Evolutionary conservation across 2,329 filamentous ascomycete genomes (phyloP), one percentile per base, ranked within the genome.

Genomic region (Fusarium longipes): DNA sequence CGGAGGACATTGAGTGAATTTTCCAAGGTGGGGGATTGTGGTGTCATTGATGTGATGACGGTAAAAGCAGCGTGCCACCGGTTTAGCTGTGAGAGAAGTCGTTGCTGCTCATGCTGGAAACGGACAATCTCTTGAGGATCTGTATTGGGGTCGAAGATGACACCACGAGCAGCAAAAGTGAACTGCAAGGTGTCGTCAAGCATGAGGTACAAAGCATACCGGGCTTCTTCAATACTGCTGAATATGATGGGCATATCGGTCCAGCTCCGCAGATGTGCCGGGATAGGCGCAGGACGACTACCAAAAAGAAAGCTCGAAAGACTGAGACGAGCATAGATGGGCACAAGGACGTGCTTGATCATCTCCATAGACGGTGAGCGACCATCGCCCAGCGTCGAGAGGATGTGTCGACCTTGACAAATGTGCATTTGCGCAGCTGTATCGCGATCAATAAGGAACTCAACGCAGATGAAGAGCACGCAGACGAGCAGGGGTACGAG

Each of bases 391-490:
- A 82, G 69, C 11, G 76, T 74, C 2, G 73, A 75, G 5, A 83
- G 75, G 4, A 83, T 79, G 40, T 80, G 77, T 5, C 81, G 72
- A 9, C 81, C 82, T 60, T 83, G 80, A 17, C 76, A 74, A 17
- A 83, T 80, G 47, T 83, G 82, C 56, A 82, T 74, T 44, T 82
- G 77, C 1, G 84, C 82, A 11, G 80, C 79, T 7, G 74, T 71
- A 40, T 82, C 80, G 57, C 86, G 82, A 35, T 83, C 82, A 32
- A 83, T 82, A 59, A 87, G 77, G 67, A 84, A 84, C 72, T 87
- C 85, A 47, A 86, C 81, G 66, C 83, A 84, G 24, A 84, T 82
- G 63, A 86, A 85, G 22, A 86, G 74, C 1, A 85, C 71, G 62
- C 83, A 85, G 8, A 81, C 81, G 5, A 84, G 74, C 17, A 86